Conservation (phyloP, 2,329 filamentous ascomycete genomes). For the Aspergillus latus region DNA sequence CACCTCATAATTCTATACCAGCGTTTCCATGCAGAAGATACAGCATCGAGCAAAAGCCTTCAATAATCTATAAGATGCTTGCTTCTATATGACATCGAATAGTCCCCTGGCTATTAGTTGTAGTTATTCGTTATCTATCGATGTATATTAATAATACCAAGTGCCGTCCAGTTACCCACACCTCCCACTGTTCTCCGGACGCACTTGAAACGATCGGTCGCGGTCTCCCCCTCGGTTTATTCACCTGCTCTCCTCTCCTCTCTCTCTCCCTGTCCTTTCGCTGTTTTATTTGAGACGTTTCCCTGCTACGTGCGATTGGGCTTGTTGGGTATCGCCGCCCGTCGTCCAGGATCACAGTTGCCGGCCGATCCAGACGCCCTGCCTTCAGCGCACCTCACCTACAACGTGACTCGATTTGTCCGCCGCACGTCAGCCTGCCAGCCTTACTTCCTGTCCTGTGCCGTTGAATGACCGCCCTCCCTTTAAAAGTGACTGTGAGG, state of each 20-base stretch:
- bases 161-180: slow-evolving; percentile 1
- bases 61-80: background rate
- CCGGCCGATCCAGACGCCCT: slow-evolving; percentile 29
- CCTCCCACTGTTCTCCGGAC: slow-evolving; percentile 9
- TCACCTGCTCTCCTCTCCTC: slow-evolving; percentile 9
- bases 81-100: background rate
- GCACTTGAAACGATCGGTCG: slow-evolving; percentile 20
- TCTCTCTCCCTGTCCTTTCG: slow-evolving; percentile 10
- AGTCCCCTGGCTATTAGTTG: background rate
- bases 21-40: background rate
- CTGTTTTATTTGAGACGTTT: slow-evolving; percentile 7
- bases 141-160: slow-evolving; percentile 12
- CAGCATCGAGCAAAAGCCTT: background rate
- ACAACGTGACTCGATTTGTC: slow-evolving; percentile 18
- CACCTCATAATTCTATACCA: background rate
- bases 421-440: slow-evolving; percentile 18
- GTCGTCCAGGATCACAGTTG: slow-evolving; percentile 24
- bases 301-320: slow-evolving; percentile 22
- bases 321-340: slow-evolving; percentile 26
- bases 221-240: slow-evolving; percentile 6
- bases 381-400: slow-evolving; percentile 23
- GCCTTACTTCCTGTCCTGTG: slow-evolving; percentile 19
- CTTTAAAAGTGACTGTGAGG: slow-evolving; percentile 18
- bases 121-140: slow-evolving; percentile 1
- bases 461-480: slow-evolving; percentile 23